phyloP scores from a whole-genome alignment of 1,139 yeast genomes.

The Pichia sp. region DNA sequence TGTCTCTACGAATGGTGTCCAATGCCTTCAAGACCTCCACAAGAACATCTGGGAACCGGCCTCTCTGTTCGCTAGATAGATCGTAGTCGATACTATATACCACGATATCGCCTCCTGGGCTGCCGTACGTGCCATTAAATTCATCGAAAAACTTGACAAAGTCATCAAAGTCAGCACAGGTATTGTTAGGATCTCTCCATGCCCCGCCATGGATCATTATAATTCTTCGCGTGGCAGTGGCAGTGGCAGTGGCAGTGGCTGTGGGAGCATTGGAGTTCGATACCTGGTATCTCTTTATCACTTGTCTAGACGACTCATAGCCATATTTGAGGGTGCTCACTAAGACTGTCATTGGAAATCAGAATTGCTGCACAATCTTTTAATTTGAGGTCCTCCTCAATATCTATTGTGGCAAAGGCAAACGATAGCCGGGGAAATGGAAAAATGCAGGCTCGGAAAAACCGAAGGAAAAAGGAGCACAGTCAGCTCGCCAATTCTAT shows the following conservation, averaged over 20 bases:
- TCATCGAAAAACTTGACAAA: slow-evolving; percentile 32
- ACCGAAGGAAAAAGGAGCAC: too few species aligned
- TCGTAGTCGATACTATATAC: slow-evolving; percentile 60
- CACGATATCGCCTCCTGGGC: neutral
- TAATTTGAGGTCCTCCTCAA: neutral
- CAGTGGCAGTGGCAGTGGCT: too few species aligned
- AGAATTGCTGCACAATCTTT: neutral
- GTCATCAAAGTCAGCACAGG: slow-evolving; percentile 50
- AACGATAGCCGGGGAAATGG: too few species aligned
- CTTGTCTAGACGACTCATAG: slow-evolving; percentile 22
- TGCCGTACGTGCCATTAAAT: neutral
- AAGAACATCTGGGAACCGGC: slow-evolving; percentile 57
- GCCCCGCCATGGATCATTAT: slow-evolving; percentile 84
- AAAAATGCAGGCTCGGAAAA: too few species aligned
- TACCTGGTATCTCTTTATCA: slow-evolving; percentile 19
- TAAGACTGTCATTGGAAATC: neutral
- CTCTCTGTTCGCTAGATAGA: slow-evolving; percentile 52
- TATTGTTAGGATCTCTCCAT: slow-evolving; percentile 71
- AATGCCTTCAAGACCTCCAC: slow-evolving; percentile 53
- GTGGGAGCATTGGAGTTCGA: too few species aligned
- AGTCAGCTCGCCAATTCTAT: too few species aligned
- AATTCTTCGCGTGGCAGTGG: neutral
- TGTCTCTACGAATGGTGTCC: slow-evolving; percentile 28
- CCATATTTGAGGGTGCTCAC: slow-evolving; percentile 12
- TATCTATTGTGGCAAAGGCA: too few species aligned